Conservation (phyloP, 192 early-diverging fungal genomes). For the Coemansia sp. region DNA sequence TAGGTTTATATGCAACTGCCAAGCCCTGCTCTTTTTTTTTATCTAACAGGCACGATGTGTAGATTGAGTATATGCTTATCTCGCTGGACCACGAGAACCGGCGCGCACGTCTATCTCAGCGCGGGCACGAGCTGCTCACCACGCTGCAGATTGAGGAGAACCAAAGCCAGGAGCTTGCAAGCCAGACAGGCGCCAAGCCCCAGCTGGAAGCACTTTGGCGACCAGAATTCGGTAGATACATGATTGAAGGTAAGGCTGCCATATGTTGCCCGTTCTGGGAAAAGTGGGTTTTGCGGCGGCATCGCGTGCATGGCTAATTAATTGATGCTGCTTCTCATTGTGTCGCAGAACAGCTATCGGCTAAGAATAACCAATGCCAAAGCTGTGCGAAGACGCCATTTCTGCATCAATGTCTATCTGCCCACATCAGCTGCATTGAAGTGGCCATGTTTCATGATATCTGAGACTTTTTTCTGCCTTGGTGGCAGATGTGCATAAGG, state of each 20-base stretch:
- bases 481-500: too few species aligned
- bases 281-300: constrained; percentile 3
- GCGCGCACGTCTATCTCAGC: constrained; percentile 70
- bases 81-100: constrained; percentile 70
- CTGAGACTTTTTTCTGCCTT: not conserved
- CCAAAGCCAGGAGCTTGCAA: constrained; percentile 46
- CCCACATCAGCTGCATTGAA: not conserved
- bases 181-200: constrained; percentile 36
- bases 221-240: constrained; percentile 95
- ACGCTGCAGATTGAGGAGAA: constrained; percentile 72
- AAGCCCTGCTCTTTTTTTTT: not conserved
- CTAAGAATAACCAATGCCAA: constrained; percentile 4
- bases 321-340: constrained; percentile 11
- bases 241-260: constrained; percentile 74
- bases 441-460: not conserved
- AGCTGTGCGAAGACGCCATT: constrained; percentile 11
- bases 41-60: not conserved
- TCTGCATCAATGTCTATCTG: constrained; percentile 11
- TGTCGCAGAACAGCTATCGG: not conserved
- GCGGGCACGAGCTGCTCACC: constrained; percentile 76
- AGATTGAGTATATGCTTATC: constrained; percentile 94
- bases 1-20: constrained; percentile 29
- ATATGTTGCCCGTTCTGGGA: too few species aligned
- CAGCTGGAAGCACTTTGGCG: constrained; percentile 79
- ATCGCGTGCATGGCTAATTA: constrained; percentile 18